A percentile compares a stretch with the other conserved stretches of the same genome.
Conservation (phyloP, 2,329 filamentous ascomycete genomes). For the Lasiodiplodia gonubiensis region DNA sequence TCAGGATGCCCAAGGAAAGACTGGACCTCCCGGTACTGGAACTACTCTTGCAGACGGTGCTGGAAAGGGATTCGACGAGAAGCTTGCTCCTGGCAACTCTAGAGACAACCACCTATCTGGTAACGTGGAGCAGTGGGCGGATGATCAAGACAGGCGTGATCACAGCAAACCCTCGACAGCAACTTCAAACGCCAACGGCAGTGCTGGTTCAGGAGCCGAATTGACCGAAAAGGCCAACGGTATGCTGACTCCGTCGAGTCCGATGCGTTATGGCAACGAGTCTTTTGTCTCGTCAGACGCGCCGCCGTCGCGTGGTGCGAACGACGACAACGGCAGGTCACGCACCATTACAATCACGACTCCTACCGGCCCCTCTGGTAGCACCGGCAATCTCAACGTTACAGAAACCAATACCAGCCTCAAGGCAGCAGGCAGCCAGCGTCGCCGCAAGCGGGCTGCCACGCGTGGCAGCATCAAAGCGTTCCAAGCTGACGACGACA, state of each 20-base stretch:
- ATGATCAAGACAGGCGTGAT: conserved; percentile 43
- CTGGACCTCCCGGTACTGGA: conserved; percentile 52
- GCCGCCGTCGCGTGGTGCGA: conserved; percentile 1
- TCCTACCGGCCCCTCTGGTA: conserved; percentile 31
- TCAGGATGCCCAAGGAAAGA: conserved; percentile 55
- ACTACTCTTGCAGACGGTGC: conserved; percentile 34
- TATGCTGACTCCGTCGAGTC: conserved; percentile 37
- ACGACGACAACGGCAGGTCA: conserved; percentile 33
- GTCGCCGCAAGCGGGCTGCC: conserved; percentile 69
- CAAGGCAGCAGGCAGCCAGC: conserved; percentile 54
- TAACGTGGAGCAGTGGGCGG: conserved; percentile 46
- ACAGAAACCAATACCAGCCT: not conserved
- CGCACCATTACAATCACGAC: conserved; percentile 47
- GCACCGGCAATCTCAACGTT: conserved; percentile 1
- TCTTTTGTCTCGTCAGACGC: conserved; percentile 14
- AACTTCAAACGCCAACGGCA: conserved; percentile 12
- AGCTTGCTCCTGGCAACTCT: conserved; percentile 8
- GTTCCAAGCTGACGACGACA: conserved; percentile 71
- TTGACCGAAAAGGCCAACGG: conserved; percentile 45
- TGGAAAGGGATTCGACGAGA: conserved; percentile 29
- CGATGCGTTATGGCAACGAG: conserved; percentile 13
- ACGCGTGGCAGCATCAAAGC: conserved; percentile 72
- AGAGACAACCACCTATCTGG: conserved; percentile 31
- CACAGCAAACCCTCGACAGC: conserved; percentile 28
- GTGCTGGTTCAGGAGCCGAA: conserved; percentile 19